Percentiles rank a stretch among this genome's conserved stretches.
These are phyloP conservation scores for Naganishia liquefaciens DNA, from an alignment of 1,284 basidiomycete species.

Conservation along the genomic window DNA sequence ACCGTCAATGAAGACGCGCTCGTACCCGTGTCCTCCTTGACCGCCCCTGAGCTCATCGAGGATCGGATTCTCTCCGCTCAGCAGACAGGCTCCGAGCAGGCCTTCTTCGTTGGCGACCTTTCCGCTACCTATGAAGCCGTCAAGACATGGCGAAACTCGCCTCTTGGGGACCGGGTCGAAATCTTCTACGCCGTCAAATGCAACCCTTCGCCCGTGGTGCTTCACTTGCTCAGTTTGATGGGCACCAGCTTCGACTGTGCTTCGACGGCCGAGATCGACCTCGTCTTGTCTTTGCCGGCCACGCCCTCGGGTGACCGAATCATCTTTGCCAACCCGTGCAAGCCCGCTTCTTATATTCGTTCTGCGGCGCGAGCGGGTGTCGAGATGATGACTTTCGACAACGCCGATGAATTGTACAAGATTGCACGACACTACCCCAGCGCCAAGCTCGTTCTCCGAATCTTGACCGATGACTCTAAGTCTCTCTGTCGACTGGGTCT, in stretches of 20 bases:
- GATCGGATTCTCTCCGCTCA: constrained; percentile 69
- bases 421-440: constrained; percentile 77
- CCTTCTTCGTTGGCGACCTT: constrained; percentile 95
- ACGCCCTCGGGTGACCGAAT: constrained; percentile 62
- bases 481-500: constrained; percentile 88
- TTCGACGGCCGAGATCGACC: constrained; percentile 89
- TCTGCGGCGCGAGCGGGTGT: constrained; percentile 77
- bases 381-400: constrained; percentile 97
- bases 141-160: constrained; percentile 73
- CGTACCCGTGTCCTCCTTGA: constrained; percentile 25
- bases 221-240: constrained; percentile 83
- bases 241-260: constrained; percentile 97
- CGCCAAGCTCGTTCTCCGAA: constrained; percentile 88
- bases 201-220: constrained; percentile 93
- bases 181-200: constrained; percentile 97
- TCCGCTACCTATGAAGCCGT: constrained; percentile 85
- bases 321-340: constrained; percentile 99
- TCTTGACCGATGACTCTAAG: constrained; percentile 96
- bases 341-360: constrained; percentile 89
- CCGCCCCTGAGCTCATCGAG: constrained; percentile 63
- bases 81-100: constrained; percentile 64
- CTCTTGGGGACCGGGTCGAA: constrained; percentile 72
- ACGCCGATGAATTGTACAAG: constrained; percentile 96
- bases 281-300: constrained; percentile 72
- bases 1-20: constrained; percentile 27